These are phyloP conservation scores for Penicillium digitatum DNA, from an alignment of 2,329 filamentous ascomycete genomes.

Conservation along the genomic window DNA sequence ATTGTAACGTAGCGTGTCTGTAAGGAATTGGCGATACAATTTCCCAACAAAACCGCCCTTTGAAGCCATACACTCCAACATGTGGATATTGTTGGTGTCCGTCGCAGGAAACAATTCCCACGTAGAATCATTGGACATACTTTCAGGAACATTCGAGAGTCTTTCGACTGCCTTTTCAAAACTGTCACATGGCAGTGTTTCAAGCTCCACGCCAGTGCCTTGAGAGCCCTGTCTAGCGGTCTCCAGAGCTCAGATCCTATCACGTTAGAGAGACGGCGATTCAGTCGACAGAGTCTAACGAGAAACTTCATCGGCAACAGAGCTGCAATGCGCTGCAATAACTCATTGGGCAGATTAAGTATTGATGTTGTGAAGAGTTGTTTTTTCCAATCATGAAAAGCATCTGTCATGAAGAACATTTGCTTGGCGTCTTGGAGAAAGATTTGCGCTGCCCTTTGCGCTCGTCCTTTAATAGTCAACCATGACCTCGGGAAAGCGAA, in stretches of 20 bases:
- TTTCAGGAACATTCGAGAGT: background rate
- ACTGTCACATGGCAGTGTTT: too few relatives aligned
- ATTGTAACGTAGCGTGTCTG: background rate
- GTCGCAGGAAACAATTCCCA: background rate
- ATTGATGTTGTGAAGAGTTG: background rate
- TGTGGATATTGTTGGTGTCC: background rate
- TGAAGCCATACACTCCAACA: slow-evolving; percentile 51
- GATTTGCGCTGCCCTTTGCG: background rate
- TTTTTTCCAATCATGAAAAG: background rate
- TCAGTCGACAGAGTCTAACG: background rate
- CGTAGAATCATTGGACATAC: background rate
- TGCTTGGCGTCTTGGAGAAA: background rate
- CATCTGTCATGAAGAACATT: background rate
- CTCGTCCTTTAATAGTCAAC: background rate
- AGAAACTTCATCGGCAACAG: background rate
- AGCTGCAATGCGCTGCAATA: background rate
- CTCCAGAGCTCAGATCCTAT: background rate
- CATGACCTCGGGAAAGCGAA: background rate
- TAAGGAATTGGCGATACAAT: background rate
- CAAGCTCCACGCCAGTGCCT: background rate
- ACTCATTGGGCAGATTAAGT: background rate
- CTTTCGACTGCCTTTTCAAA: background rate
- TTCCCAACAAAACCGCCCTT: slow-evolving; percentile 57
- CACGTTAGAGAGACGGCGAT: background rate
- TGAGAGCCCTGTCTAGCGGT: background rate